Conservation (phyloP, 2,329 filamentous ascomycete genomes). For the Microascus cirrosus region DNA sequence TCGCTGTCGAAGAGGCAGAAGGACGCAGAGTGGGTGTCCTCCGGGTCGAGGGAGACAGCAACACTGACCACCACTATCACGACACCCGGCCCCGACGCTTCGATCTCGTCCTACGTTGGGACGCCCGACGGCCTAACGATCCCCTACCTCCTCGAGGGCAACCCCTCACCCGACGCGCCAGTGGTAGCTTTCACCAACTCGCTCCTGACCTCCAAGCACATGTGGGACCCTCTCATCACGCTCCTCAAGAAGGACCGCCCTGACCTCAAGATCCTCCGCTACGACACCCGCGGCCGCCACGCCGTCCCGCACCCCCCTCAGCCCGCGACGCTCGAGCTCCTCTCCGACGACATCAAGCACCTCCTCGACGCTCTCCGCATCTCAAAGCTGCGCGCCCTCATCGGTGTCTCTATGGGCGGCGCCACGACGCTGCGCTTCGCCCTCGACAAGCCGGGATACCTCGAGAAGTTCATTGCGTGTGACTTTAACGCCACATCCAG, state of each 20-base stretch:
- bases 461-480: conserved; percentile 57
- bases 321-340: conserved; percentile 49
- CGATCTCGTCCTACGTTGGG: conserved; percentile 57
- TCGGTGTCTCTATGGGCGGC: conserved; percentile 75
- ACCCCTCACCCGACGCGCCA: conserved; percentile 52
- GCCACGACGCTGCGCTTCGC: conserved; percentile 66
- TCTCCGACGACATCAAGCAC: conserved; percentile 55
- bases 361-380: conserved; percentile 62
- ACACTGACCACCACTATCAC: conserved; percentile 35
- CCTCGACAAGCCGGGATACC: conserved; percentile 48
- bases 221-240: conserved; percentile 68
- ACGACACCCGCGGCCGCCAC: conserved; percentile 62
- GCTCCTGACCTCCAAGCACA: conserved; percentile 63
- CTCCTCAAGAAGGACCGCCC: conserved; percentile 49
- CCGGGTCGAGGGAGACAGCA: neutral
- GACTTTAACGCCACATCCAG: conserved; percentile 69
- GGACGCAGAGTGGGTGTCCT: conserved; percentile 36
- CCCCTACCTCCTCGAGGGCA: conserved; percentile 68
- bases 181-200: conserved; percentile 70
- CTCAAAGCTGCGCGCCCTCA: conserved; percentile 49
- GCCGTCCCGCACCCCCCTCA: conserved; percentile 30
- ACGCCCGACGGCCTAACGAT: conserved; percentile 57
- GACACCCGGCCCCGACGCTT: conserved; percentile 31
- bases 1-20: conserved; percentile 40
- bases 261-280: conserved; percentile 63